Conservation (phyloP, 1,139 yeast species). For the Yamadazyma spencermartinsiae region DNA sequence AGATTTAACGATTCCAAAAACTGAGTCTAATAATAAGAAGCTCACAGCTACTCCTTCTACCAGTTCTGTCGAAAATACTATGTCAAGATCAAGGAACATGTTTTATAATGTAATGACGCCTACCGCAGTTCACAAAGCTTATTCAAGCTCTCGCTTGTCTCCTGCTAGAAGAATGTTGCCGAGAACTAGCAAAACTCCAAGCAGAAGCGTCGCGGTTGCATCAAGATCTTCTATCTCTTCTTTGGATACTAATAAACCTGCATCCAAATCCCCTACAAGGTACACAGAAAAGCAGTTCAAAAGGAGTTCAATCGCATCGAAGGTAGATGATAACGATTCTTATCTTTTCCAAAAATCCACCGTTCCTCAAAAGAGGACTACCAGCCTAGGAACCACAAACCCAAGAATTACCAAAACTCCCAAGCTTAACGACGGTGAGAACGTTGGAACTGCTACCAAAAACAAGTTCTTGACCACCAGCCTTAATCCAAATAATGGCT, state of each 20-base stretch:
- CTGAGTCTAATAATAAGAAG: neutral
- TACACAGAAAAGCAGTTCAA: conserved; percentile 10
- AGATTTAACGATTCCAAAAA: neutral
- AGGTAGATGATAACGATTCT: conserved; percentile 10
- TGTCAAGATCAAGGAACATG: neutral
- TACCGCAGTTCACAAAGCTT: neutral
- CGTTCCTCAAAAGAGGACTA: conserved; percentile 19
- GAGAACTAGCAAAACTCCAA: conserved; percentile 11
- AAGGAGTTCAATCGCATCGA: conserved; percentile 12
- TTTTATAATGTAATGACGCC: conserved; percentile 2
- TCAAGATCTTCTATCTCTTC: conserved; percentile 9
- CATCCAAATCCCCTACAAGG: conserved; percentile 18
- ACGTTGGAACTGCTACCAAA: conserved; percentile 16
- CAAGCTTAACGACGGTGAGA: conserved; percentile 2
- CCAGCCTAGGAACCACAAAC: conserved; percentile 22
- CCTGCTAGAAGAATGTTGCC: conserved; percentile 4
- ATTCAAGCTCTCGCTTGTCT: conserved; percentile 2
- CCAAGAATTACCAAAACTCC: conserved; percentile 10
- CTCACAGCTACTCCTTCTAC: neutral
- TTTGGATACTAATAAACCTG: conserved; percentile 7
- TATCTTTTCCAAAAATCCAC: conserved; percentile 1
- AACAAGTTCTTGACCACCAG: conserved; percentile 41
- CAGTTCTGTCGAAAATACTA: neutral
- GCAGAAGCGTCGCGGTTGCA: conserved; percentile 1
- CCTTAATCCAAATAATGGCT: conserved; percentile 20